Evolutionary conservation across 2,329 filamentous ascomycete genomes (phyloP).

Genomic region (Clarireedia monteithiana): DNA sequence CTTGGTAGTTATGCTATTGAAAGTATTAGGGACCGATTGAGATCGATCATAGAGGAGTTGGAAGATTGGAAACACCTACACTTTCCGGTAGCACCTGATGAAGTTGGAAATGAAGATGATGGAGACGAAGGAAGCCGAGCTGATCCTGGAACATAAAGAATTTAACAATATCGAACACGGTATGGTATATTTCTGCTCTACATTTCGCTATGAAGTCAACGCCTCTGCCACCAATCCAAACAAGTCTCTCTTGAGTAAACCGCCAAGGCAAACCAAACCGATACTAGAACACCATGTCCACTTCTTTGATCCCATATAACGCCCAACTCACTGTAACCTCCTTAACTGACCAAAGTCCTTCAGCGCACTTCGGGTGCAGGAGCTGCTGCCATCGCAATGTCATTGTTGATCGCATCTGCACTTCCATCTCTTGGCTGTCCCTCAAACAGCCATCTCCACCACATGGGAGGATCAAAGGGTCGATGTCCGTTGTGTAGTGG

Average conservation of each 20-base stretch:
- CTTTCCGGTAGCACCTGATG: conserved; percentile 45
- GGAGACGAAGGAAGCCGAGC: conserved; percentile 16
- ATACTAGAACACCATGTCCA: not conserved
- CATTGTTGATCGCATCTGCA: conserved; percentile 50
- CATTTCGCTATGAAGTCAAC: not conserved
- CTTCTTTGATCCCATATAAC: not conserved
- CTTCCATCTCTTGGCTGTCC: conserved; percentile 44
- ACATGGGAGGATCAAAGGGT: conserved; percentile 80
- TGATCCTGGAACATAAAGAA: conserved; percentile 12
- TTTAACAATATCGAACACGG: not conserved
- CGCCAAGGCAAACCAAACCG: not conserved
- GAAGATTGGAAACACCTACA: conserved; percentile 89
- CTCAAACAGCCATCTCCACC: conserved; percentile 84
- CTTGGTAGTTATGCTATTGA: conserved; percentile 92
- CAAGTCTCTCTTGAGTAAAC: not conserved
- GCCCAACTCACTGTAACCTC: conserved; percentile 6
- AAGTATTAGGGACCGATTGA: conserved; percentile 81
- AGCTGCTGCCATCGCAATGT: conserved; percentile 50
- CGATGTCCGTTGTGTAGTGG: conserved; percentile 77
- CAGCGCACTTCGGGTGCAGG: conserved; percentile 33
- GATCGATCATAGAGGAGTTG: conserved; percentile 88
- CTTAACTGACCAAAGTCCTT: not conserved
- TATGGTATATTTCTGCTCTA: not conserved
- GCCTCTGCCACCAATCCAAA: not conserved
- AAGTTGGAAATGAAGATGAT: conserved; percentile 30